A percentile compares a stretch with the other conserved stretches of the same genome.
Conservation (phyloP, 2,329 filamentous ascomycete species). For the Colletotrichum sp. region DNA sequence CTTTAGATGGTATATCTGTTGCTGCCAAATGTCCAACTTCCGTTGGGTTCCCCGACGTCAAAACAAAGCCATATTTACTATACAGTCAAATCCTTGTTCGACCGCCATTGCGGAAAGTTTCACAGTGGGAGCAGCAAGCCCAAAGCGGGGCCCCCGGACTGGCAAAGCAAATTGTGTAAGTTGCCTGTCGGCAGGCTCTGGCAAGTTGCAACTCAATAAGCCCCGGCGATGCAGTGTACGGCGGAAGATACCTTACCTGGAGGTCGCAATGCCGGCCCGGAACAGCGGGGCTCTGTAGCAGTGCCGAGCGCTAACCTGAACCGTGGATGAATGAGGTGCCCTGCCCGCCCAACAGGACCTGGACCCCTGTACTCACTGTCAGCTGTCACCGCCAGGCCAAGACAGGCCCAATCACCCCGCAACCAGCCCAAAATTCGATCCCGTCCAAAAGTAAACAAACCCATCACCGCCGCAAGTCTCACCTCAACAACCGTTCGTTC, state of each 20-base stretch:
- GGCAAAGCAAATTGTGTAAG: background rate
- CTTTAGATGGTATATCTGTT: background rate
- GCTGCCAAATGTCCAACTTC: background rate
- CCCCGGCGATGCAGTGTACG: background rate
- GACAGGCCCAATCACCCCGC: conserved; percentile 16
- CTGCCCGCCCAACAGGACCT: background rate
- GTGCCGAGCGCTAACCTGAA: background rate
- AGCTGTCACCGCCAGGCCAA: background rate
- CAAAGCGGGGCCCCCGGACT: background rate
- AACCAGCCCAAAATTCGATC: conserved; percentile 4
- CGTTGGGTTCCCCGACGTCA: background rate
- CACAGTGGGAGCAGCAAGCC: background rate
- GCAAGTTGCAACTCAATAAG: background rate
- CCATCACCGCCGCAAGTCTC: background rate
- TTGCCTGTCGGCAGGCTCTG: background rate
- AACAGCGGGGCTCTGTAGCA: background rate
- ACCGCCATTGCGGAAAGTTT: background rate
- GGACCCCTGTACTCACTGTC: background rate
- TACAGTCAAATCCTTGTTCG: background rate
- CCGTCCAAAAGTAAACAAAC: conserved; percentile 15
- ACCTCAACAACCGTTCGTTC: background rate
- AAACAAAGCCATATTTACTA: background rate
- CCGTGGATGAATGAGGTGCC: background rate
- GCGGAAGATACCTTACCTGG: background rate
- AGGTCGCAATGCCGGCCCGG: background rate